These are phyloP conservation scores for Mollisiaceae sp. DNA, from an alignment of 2,329 filamentous ascomycete genomes.

Conservation along the genomic window DNA sequence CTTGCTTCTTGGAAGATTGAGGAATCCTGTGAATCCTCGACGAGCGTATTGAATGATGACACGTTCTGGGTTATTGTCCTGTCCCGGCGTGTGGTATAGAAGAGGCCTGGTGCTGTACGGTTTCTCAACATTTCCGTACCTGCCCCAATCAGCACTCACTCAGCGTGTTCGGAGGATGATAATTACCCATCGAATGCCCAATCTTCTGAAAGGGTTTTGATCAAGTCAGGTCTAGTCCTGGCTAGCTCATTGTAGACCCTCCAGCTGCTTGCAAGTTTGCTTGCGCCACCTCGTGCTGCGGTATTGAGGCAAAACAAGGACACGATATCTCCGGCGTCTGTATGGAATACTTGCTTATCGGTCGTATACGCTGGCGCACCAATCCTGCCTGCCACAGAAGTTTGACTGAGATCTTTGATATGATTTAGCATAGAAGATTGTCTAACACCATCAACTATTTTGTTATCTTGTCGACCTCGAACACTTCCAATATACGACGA, in stretches of 20 bases:
- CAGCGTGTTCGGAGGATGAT: background rate
- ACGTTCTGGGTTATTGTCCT: conserved; percentile 52
- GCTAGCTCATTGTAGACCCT: conserved; percentile 61
- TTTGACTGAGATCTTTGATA: conserved; percentile 63
- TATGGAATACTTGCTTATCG: conserved; percentile 65
- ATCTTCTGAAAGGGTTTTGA: conserved; percentile 53
- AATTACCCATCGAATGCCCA: conserved; percentile 51
- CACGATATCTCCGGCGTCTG: conserved; percentile 59
- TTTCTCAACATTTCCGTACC: conserved; percentile 55
- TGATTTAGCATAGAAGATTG: conserved; percentile 62
- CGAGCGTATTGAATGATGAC: conserved; percentile 66
- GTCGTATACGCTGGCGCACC: conserved; percentile 63
- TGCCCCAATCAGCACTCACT: conserved; percentile 34
- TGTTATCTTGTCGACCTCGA: conserved; percentile 49
- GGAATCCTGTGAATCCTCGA: conserved; percentile 62
- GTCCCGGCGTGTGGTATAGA: conserved; percentile 59
- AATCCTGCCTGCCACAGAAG: conserved; percentile 49
- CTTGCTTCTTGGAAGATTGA: conserved; percentile 55
- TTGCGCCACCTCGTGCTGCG: conserved; percentile 55
- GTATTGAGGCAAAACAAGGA: conserved; percentile 53
- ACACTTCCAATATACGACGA: conserved; percentile 48
- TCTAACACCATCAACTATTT: conserved; percentile 47
- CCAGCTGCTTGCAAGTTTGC: conserved; percentile 58
- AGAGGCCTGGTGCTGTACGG: conserved; percentile 57
- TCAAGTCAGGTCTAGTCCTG: conserved; percentile 55